phyloP scores from a whole-genome alignment of 352 stramenopile species.

The Phytophthora fragariaefolia region DNA sequence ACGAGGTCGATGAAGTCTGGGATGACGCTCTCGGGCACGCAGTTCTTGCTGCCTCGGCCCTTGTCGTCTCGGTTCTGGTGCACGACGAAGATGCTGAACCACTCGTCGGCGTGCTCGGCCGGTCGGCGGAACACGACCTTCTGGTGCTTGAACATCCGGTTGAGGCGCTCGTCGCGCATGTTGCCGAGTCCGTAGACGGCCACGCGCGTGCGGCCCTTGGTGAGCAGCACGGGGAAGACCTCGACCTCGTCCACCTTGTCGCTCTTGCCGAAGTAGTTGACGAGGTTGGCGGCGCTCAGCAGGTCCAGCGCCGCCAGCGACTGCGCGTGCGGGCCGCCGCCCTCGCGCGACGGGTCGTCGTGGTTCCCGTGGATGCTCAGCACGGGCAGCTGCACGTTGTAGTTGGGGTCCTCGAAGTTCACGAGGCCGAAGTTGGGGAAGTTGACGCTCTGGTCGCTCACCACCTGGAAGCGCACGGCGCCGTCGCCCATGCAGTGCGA shows the following conservation, averaged over 20 bases:
- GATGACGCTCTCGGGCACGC: conserved; percentile 97
- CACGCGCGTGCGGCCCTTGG: conserved; percentile 96
- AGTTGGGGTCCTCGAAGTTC: conserved; percentile 98
- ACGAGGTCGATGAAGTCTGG: conserved; percentile 99
- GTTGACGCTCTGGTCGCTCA: conserved; percentile 92
- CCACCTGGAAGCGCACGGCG: conserved; percentile 85
- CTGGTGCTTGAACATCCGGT: conserved; percentile 97
- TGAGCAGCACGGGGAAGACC: conserved; percentile 95
- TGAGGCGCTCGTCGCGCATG: conserved; percentile 98
- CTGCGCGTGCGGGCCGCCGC: conserved; percentile 52
- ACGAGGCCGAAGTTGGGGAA: conserved; percentile 92
- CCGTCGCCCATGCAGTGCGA: conserved; percentile 95
- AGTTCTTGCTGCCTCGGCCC: conserved; percentile 95
- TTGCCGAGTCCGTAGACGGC: conserved; percentile 98
- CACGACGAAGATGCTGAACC: conserved; percentile 99
- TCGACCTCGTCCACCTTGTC: conserved; percentile 94
- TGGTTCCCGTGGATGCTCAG: conserved; percentile 99
- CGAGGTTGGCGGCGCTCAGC: conserved; percentile 94
- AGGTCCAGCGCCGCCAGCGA: conserved; percentile 96
- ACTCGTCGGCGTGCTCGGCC: conserved; percentile 76
- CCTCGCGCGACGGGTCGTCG: conserved; percentile 97
- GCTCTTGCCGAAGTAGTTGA: conserved; percentile 99
- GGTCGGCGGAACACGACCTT: conserved; percentile 95
- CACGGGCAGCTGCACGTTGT: conserved; percentile 95
- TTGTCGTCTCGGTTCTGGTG: conserved; percentile 98